phyloP scores from a whole-genome alignment of 176 grass and related monocot species.

The Pontederia paniculata region DNA sequence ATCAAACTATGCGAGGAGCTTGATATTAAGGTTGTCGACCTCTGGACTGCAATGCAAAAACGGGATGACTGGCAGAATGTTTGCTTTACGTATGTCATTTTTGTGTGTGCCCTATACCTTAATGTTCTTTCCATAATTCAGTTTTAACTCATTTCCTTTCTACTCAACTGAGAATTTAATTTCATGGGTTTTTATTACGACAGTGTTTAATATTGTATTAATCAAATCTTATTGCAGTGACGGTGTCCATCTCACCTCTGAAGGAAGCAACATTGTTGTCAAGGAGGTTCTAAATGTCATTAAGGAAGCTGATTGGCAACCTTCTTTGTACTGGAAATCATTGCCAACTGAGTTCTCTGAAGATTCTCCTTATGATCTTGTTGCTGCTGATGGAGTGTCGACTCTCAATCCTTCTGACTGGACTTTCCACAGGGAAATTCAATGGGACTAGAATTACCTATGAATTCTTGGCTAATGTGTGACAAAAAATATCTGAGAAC shows the following conservation, averaged over 20 bases:
- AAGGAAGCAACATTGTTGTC: constrained; percentile 21
- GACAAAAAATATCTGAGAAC: too few relatives aligned
- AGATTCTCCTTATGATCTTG: constrained; percentile 60
- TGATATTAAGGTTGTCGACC: constrained; percentile 18
- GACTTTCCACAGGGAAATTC: constrained; percentile 43
- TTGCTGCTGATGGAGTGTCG: constrained; percentile 39
- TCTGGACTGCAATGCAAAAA: constrained; percentile 26
- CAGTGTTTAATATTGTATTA: neutral
- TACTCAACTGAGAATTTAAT: neutral
- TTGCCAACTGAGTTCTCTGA: constrained; percentile 58
- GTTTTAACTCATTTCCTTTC: neutral
- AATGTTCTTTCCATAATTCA: neutral
- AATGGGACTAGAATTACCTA: constrained; percentile 33
- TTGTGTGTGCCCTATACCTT: neutral
- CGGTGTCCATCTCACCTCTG: constrained; percentile 25
- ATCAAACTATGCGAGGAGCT: constrained; percentile 25
- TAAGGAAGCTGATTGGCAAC: constrained; percentile 29
- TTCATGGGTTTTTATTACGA: neutral
- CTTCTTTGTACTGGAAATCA: constrained; percentile 60
- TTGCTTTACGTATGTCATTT: constrained; percentile 25
- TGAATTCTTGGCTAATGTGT: neutral
- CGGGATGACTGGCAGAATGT: constrained; percentile 14
- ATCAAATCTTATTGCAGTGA: constrained; percentile 16
- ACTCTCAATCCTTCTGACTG: constrained; percentile 61
- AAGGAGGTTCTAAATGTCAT: constrained; percentile 24